A percentile compares a stretch with the other conserved stretches of the same genome.
Evolutionary conservation across 2,329 filamentous ascomycete genomes (phyloP).

Genomic region (Fusarium acutatum): DNA sequence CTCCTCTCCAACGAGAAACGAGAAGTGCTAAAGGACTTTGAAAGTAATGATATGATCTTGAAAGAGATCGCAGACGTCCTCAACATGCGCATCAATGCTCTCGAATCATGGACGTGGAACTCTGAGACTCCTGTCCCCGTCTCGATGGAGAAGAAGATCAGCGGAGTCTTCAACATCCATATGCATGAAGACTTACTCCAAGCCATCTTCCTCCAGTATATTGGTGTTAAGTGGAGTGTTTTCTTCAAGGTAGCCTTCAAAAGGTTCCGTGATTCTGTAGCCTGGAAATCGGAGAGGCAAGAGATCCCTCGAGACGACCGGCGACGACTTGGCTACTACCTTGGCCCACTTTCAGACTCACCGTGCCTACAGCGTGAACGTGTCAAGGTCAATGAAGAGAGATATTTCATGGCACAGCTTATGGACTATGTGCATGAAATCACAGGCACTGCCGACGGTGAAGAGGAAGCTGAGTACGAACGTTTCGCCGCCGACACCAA

Average conservation of each 20-base stretch:
- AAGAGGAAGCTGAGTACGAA: conserved; percentile 50
- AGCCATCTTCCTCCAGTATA: conserved; percentile 59
- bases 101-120: conserved; percentile 58
- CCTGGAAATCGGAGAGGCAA: conserved; percentile 48
- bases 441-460: conserved; percentile 43
- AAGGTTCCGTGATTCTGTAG: conserved; percentile 42
- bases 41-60: conserved; percentile 52
- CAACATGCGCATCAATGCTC: conserved; percentile 58
- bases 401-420: conserved; percentile 58
- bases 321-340: conserved; percentile 47
- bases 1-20: conserved; percentile 54
- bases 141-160: conserved; percentile 58
- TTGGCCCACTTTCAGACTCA: conserved; percentile 36
- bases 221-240: conserved; percentile 58
- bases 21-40: conserved; percentile 54
- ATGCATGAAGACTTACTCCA: conserved; percentile 63
- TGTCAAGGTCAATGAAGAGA: conserved; percentile 44
- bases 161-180: conserved; percentile 57
- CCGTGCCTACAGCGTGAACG: conserved; percentile 44
- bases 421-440: conserved; percentile 44
- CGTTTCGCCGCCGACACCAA: background rate
- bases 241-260: conserved; percentile 51
- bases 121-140: conserved; percentile 49
- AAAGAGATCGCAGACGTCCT: conserved; percentile 61
- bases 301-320: conserved; percentile 45